Conservation (phyloP, 1,284 basidiomycete genomes). For the Ustilago lituana region DNA sequence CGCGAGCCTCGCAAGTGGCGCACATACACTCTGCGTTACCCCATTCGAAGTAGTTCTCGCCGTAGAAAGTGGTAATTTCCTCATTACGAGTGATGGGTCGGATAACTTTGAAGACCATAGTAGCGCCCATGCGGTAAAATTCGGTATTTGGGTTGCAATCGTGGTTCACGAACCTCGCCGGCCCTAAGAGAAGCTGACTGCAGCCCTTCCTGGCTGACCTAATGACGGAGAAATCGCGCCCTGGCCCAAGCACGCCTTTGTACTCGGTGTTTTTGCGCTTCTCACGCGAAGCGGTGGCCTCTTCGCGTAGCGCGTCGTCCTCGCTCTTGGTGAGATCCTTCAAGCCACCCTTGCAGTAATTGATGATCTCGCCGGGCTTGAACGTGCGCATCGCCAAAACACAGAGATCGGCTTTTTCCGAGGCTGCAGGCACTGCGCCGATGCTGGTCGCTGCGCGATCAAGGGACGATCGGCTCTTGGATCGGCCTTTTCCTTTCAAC, state of each 20-base stretch:
- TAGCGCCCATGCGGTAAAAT: slow-evolving; percentile 83
- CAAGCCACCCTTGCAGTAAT: slow-evolving; percentile 74
- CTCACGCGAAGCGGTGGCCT: slow-evolving; percentile 73
- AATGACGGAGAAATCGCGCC: slow-evolving; percentile 89
- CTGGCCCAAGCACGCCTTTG: slow-evolving; percentile 72
- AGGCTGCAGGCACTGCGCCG: slow-evolving; percentile 39
- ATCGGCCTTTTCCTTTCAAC: slow-evolving; percentile 23
- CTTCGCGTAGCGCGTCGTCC: slow-evolving; percentile 71
- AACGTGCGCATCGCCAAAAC: slow-evolving; percentile 83
- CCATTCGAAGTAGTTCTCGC: slow-evolving; percentile 76
- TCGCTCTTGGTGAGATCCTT: slow-evolving; percentile 67
- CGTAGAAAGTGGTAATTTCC: slow-evolving; percentile 76
- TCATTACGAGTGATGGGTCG: slow-evolving; percentile 82
- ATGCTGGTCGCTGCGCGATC: slow-evolving; percentile 46
- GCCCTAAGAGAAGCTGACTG: slow-evolving; percentile 89
- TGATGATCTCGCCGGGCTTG: slow-evolving; percentile 77
- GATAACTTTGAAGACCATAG: slow-evolving; percentile 87
- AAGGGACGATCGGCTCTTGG: slow-evolving; percentile 41
- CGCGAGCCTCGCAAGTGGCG: slow-evolving; percentile 83
- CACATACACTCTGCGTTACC: slow-evolving; percentile 88
- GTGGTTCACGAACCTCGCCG: slow-evolving; percentile 94
- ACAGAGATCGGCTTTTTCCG: slow-evolving; percentile 86
- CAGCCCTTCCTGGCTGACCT: slow-evolving; percentile 88
- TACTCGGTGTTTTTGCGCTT: slow-evolving; percentile 47
- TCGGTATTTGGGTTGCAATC: slow-evolving; percentile 91